Percentiles rank a stretch among this genome's conserved stretches.
phyloP scores from a whole-genome alignment of 306 rosid species.

The Cicer bijugum region DNA sequence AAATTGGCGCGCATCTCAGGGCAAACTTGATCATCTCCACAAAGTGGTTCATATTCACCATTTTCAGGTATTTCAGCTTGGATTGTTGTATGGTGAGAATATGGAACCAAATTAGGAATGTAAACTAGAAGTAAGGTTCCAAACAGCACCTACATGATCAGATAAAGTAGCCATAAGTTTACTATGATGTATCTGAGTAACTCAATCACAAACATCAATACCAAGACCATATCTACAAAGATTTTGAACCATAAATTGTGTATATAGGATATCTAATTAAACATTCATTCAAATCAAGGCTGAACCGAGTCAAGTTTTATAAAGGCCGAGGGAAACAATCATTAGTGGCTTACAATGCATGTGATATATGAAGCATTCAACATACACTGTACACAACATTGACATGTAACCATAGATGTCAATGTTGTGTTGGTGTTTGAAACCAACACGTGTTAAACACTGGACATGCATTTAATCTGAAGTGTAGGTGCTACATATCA shows the following conservation, averaged over 20 bases:
- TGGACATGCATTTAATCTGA: background rate
- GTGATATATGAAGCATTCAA: background rate
- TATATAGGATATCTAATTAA: background rate
- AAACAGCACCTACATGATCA: conserved; percentile 65
- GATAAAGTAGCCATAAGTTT: conserved; percentile 35
- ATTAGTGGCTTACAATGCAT: conserved; percentile 9
- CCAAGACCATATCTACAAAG: background rate
- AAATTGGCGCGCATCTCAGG: conserved; percentile 68
- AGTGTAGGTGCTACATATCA: background rate
- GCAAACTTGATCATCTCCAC: conserved; percentile 69
- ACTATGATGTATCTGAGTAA: background rate
- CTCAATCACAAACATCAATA: conserved; percentile 10
- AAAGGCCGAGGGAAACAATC: conserved; percentile 21
- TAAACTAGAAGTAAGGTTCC: conserved; percentile 65
- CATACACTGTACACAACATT: background rate
- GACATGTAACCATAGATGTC: background rate
- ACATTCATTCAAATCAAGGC: conserved; percentile 1
- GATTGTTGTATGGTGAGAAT: conserved; percentile 55
- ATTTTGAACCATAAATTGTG: background rate
- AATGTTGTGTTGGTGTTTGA: background rate
- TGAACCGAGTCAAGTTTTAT: background rate
- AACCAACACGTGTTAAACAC: background rate
- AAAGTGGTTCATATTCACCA: conserved; percentile 68
- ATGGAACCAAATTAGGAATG: conserved; percentile 77
- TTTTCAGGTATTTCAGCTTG: conserved; percentile 59